Evolutionary conservation across 2,329 filamentous ascomycete genomes (phyloP).

Genomic region (Hirsutella minnesotensis): DNA sequence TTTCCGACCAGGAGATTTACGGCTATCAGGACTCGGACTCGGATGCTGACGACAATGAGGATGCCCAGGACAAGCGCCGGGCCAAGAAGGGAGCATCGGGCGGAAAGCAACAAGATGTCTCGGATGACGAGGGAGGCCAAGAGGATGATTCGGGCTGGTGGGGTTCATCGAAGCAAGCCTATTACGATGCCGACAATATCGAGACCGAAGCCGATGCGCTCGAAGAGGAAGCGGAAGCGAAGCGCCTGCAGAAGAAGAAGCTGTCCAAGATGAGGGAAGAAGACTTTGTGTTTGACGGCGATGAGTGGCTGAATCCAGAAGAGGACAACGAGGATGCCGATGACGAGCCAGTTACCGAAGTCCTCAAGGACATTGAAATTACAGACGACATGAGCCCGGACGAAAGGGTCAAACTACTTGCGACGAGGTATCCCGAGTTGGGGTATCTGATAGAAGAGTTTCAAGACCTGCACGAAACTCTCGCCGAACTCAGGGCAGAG

Average conservation of each 20-base stretch:
- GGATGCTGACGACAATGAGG: slow-evolving; percentile 33
- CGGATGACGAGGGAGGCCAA: slow-evolving; percentile 38
- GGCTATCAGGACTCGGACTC: slow-evolving; percentile 33
- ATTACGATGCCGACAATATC: slow-evolving; percentile 76
- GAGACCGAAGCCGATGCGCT: slow-evolving; percentile 59
- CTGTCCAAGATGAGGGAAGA: slow-evolving; percentile 78
- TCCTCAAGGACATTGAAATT: slow-evolving; percentile 74
- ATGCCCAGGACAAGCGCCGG: not conserved
- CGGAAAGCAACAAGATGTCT: slow-evolving; percentile 35
- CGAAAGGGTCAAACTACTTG: slow-evolving; percentile 65
- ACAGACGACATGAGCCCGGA: slow-evolving; percentile 65
- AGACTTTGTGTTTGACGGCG: slow-evolving; percentile 87
- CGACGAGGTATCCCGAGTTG: slow-evolving; percentile 82
- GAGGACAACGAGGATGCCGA: slow-evolving; percentile 33
- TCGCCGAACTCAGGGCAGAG: slow-evolving; percentile 46
- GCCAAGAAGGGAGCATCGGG: slow-evolving; percentile 9
- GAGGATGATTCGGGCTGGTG: slow-evolving; percentile 67
- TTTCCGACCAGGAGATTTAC: slow-evolving; percentile 52
- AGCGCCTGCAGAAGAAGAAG: slow-evolving; percentile 81
- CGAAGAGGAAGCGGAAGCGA: slow-evolving; percentile 86
- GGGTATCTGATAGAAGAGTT: slow-evolving; percentile 77
- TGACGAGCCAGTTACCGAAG: slow-evolving; percentile 63
- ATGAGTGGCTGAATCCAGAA: slow-evolving; percentile 62
- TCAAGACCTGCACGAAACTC: slow-evolving; percentile 53
- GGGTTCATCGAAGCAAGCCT: slow-evolving; percentile 80